Conservation (phyloP, 257 asterid genomes). For the Solanum neorickii region DNA sequence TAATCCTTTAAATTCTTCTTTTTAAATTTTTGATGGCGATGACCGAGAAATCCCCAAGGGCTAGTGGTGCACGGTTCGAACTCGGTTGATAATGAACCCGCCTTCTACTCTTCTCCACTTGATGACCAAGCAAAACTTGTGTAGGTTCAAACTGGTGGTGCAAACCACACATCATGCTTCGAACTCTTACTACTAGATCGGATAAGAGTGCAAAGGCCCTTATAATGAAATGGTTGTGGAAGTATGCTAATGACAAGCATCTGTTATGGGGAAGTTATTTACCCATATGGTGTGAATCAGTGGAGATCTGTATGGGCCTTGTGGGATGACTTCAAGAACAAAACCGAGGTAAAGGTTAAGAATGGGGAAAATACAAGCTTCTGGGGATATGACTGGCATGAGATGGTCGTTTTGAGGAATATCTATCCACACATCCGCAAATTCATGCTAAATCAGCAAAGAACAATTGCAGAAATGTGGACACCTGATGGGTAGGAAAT, state of each 20-base stretch:
- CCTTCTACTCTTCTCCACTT: background rate
- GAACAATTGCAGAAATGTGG: background rate
- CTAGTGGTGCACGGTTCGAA: background rate
- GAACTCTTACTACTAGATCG: background rate
- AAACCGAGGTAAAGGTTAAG: background rate
- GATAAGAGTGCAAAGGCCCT: background rate
- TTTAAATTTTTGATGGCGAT: background rate
- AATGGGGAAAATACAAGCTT: background rate
- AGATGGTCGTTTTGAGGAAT: background rate
- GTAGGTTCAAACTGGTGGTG: background rate
- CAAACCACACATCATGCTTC: background rate
- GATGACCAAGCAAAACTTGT: background rate
- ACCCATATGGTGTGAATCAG: background rate
- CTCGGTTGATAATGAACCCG: background rate
- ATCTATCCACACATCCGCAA: background rate
- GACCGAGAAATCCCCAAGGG: background rate
- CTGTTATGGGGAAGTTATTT: background rate
- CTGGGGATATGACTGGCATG: background rate
- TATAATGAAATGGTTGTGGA: background rate
- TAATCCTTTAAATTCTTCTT: background rate
- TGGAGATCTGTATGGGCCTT: background rate
- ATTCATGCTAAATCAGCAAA: background rate
- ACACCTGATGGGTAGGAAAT: background rate
- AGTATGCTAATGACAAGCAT: background rate
- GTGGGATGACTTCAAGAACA: background rate